Evolutionary conservation across 306 rosid genomes (phyloP).

Genomic region (Lotus japonicus): DNA sequence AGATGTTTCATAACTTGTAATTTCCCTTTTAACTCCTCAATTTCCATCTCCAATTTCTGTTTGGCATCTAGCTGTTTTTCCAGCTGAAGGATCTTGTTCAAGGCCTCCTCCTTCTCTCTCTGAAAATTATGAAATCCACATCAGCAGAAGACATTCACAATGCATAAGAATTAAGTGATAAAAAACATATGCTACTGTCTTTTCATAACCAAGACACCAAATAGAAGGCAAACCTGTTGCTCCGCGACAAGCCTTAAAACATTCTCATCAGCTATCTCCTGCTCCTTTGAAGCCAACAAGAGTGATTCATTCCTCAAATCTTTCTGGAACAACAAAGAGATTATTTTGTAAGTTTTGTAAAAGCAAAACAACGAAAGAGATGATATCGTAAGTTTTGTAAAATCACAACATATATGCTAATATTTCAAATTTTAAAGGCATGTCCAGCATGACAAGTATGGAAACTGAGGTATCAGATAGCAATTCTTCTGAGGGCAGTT

Average conservation of each 20-base stretch:
- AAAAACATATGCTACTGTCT: neutral
- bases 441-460: neutral
- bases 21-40: constrained; percentile 85
- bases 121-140: constrained; percentile 31
- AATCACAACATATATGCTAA: constrained; percentile 10
- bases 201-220: constrained; percentile 6
- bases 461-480: constrained; percentile 15
- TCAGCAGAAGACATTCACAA: constrained; percentile 14
- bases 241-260: constrained; percentile 78
- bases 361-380: constrained; percentile 17
- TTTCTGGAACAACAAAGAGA: constrained; percentile 45
- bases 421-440: constrained; percentile 2
- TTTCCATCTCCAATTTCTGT: constrained; percentile 93
- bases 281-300: constrained; percentile 76
- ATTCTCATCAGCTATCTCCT: constrained; percentile 70
- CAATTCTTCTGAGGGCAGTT: neutral
- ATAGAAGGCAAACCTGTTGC: constrained; percentile 59
- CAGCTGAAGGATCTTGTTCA: constrained; percentile 67
- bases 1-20: constrained; percentile 95
- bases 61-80: constrained; percentile 85
- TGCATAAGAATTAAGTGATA: neutral
- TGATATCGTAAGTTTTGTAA: constrained; percentile 15
- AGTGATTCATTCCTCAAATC: constrained; percentile 75
- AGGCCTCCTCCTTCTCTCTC: constrained; percentile 88
- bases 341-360: constrained; percentile 16